Base-by-base conservation (phyloP, 768 basidiomycete genomes). In the Termitomyces sp. region DNA sequence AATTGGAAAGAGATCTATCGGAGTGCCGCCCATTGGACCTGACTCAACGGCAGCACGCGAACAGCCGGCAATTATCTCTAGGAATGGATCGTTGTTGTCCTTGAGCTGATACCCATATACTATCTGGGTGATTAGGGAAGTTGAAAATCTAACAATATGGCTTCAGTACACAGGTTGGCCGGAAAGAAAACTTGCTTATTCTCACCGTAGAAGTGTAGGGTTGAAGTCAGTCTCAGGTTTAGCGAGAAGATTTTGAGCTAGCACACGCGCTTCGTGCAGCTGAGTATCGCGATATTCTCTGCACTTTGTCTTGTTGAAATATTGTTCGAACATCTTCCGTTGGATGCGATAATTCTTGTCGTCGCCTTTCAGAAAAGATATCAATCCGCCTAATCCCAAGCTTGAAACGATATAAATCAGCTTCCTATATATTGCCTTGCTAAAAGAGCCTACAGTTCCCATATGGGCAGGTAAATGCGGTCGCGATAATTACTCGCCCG, bases 171-270 rank as follows among this genome's bases (percentile, higher is more conserved):
- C 3, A 42, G 52, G 52, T 18, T 29, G 22, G 54, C 15, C 4
- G 50, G 18, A 12, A 45, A 48, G 22, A 29, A 45, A 39, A 18
- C n/a, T n/a, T n/a, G n/a, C n/a, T n/a, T n/a, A n/a, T 29, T 57
- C 50, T n/a, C 7, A 41, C 45, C 46, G 53, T 37, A 59, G 18
- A 4, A 26, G 22, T 18, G 55, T 15, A 20, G 18, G 33, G 6
- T 46, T 51, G 15, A 68, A 56, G 20, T 56, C 39, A 0, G 65
- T 60, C 4, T 70, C 69, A 41, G 50, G 39, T 31, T 60, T 50
- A 41, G 57, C 54, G 24, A 71, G 57, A 10, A 77, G 51, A 37
- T 68, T 70, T 12, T 58, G 37, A 31, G 73, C 61, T 39, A 78
- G 70, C 18, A 63, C 58, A 15, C 60, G 64, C 0, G 70, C 75